Percentiles rank a stretch among this genome's conserved stretches.
Evolutionary conservation across 108 stramenopile genomes (phyloP).

Genomic region (Cyclotella choctawhatcheeana): DNA sequence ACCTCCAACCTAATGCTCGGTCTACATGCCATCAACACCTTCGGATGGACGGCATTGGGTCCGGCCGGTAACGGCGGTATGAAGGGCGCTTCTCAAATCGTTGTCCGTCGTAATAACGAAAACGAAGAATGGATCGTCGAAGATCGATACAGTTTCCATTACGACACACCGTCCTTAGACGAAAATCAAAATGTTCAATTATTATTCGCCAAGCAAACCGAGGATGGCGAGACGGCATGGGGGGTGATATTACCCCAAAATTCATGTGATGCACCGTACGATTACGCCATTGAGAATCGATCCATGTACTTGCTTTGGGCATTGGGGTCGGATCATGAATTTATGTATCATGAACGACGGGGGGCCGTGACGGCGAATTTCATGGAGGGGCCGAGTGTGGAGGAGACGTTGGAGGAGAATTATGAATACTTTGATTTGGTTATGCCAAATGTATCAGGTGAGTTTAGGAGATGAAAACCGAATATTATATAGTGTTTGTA

Average conservation of each 20-base stretch:
- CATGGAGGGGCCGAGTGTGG: background rate
- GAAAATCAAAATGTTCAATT: conserved; percentile 6
- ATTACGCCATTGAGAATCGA: background rate
- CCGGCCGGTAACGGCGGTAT: conserved; percentile 3
- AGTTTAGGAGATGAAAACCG: too few relatives aligned
- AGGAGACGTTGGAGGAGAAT: too few relatives aligned
- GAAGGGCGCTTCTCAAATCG: conserved; percentile 4
- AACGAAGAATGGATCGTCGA: conserved; percentile 5
- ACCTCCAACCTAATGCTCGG: conserved; percentile 1
- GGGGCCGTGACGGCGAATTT: background rate
- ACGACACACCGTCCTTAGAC: background rate
- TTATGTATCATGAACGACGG: background rate
- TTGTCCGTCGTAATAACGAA: conserved; percentile 4
- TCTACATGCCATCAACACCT: background rate
- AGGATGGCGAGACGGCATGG: conserved; percentile 15
- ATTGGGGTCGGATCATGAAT: background rate
- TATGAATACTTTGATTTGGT: too few relatives aligned
- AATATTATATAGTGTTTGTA: too few relatives aligned
- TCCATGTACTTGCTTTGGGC: background rate
- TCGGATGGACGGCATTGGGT: conserved; percentile 11
- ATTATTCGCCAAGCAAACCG: conserved; percentile 10
- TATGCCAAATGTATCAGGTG: too few relatives aligned
- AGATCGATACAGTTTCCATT: conserved; percentile 3
- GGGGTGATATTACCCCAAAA: conserved; percentile 1
- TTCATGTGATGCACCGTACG: background rate